phyloP scores from a whole-genome alignment of 2,329 filamentous ascomycete species.

The Rhinocladiella similis region DNA sequence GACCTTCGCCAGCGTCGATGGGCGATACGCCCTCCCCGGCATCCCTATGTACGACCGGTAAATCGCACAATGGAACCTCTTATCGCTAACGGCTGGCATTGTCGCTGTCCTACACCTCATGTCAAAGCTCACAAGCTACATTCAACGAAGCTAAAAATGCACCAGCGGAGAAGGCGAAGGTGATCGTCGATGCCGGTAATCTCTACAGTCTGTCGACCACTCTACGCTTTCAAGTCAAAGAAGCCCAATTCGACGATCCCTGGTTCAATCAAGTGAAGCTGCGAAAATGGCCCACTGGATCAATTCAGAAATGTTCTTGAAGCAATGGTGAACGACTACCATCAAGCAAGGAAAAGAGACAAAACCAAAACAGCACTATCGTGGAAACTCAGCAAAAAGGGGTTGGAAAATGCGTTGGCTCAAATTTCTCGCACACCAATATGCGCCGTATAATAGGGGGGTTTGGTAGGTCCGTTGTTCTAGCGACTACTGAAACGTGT shows the following conservation, averaged over 20 bases:
- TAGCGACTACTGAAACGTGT: too few relatives aligned
- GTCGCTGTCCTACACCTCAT: slow-evolving; percentile 20
- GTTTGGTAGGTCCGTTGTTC: too few relatives aligned
- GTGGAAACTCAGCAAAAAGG: slow-evolving; percentile 17
- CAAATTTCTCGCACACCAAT: too few relatives aligned
- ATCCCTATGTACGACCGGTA: too few relatives aligned
- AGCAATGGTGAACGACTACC: slow-evolving; percentile 10
- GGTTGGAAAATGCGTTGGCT: slow-evolving; percentile 12
- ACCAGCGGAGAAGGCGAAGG: slow-evolving; percentile 26
- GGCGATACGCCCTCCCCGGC: too few relatives aligned
- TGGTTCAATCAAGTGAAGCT: slow-evolving; percentile 29
- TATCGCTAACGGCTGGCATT: slow-evolving; percentile 22
- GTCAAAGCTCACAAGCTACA: slow-evolving; percentile 13
- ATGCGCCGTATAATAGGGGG: too few relatives aligned
- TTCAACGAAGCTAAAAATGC: slow-evolving; percentile 26
- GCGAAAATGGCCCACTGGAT: slow-evolving; percentile 30
- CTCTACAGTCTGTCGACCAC: slow-evolving; percentile 28
- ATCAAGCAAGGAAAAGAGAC: slow-evolving; percentile 4
- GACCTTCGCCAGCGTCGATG: too few relatives aligned
- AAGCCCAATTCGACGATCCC: slow-evolving; percentile 16
- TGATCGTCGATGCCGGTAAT: slow-evolving; percentile 28
- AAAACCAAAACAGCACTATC: slow-evolving; percentile 9
- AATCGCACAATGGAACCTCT: slow-evolving; percentile 19
- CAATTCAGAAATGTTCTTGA: slow-evolving; percentile 33
- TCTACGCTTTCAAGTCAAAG: slow-evolving; percentile 26